Percentiles rank a stretch among this genome's conserved stretches.
These are phyloP conservation scores for Oidiodendron maius DNA, from an alignment of 495 filamentous ascomycete species.

Conservation along the genomic window DNA sequence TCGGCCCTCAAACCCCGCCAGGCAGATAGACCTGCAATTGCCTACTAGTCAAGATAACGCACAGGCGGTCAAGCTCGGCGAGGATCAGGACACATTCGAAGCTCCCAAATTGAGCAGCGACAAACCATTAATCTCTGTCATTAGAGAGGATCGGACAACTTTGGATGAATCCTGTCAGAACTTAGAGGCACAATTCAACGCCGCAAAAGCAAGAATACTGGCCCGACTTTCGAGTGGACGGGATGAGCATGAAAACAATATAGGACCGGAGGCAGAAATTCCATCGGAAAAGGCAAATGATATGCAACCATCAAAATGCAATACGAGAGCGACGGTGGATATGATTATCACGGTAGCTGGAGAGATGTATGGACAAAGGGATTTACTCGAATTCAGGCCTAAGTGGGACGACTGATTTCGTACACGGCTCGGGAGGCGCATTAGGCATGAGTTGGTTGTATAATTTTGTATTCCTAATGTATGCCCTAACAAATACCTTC, in stretches of 20 bases:
- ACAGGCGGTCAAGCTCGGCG: neutral
- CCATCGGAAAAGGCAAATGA: neutral
- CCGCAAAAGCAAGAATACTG: constrained; percentile 34
- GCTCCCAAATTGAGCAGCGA: neutral
- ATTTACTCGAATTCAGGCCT: constrained; percentile 69
- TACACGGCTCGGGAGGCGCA: too few relatives aligned
- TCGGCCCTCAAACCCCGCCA: neutral
- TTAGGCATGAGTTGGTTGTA: too few relatives aligned
- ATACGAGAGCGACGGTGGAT: constrained; percentile 62
- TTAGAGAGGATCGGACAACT: neutral
- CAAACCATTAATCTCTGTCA: constrained; percentile 11
- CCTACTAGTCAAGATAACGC: neutral
- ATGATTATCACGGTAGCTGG: constrained; percentile 90
- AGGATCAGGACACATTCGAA: neutral
- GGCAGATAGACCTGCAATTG: neutral
- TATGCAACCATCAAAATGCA: constrained; percentile 32
- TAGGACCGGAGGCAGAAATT: neutral
- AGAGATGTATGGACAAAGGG: constrained; percentile 85
- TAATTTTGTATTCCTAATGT: too few relatives aligned
- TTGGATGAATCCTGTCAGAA: neutral
- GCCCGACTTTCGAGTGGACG: constrained; percentile 8
- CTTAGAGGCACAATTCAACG: constrained; percentile 8
- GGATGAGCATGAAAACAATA: neutral
- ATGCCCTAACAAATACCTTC: too few relatives aligned
- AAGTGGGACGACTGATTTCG: too few relatives aligned